phyloP scores from a whole-genome alignment of 2,329 filamentous ascomycete genomes.

The Botrytis galanthina region DNA sequence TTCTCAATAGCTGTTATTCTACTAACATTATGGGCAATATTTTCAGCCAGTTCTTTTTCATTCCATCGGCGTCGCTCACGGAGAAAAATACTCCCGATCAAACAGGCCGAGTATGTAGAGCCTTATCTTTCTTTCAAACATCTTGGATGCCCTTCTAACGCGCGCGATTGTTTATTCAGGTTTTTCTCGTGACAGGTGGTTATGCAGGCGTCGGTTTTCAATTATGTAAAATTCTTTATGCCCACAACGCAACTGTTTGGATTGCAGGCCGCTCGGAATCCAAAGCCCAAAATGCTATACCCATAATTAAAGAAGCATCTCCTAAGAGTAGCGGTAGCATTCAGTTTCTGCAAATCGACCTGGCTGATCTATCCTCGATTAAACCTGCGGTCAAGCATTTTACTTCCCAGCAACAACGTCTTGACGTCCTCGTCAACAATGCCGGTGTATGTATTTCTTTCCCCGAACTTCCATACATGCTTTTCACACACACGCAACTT shows the following conservation, averaged over 20 bases:
- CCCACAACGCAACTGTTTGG: not conserved
- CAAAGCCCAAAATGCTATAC: constrained; percentile 1
- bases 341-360: not conserved
- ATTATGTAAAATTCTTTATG: constrained; percentile 3
- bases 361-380: not conserved
- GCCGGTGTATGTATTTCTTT: not conserved
- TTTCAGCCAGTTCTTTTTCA: constrained; percentile 6
- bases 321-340: not conserved
- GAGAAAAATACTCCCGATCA: constrained; percentile 10
- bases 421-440: constrained; percentile 11
- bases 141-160: not conserved
- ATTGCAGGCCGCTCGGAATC: not conserved
- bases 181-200: constrained; percentile 4
- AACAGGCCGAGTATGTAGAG: not conserved
- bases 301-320: not conserved
- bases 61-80: not conserved
- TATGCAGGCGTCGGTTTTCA: not conserved
- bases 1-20: not conserved
- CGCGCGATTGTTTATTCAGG: not conserved
- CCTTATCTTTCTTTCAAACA: not conserved
- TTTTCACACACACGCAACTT: too few relatives aligned
- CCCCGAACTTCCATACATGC: not conserved
- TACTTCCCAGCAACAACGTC: constrained; percentile 7
- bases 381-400: not conserved
- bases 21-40: not conserved